Percentiles rank a stretch among this genome's conserved stretches.
These are phyloP conservation scores for Lachnellula suecica DNA, from an alignment of 2,329 filamentous ascomycete species.

Conservation along the genomic window DNA sequence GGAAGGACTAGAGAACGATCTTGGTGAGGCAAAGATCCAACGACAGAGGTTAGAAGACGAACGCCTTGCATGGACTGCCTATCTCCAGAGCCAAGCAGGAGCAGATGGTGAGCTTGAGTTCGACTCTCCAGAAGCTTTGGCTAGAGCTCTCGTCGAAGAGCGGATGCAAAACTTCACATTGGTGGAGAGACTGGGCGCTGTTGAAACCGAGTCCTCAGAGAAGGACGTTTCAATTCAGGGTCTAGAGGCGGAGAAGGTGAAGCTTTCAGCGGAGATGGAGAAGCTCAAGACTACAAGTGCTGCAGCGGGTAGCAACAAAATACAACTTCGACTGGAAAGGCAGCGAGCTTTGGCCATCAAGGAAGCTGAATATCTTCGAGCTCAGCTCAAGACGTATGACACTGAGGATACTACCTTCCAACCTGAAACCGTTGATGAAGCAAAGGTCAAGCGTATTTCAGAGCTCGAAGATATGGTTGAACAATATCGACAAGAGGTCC, in stretches of 20 bases:
- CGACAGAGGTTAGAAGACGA: constrained; percentile 88
- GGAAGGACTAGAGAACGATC: constrained; percentile 70
- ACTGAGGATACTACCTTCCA: constrained; percentile 86
- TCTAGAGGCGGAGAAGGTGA: constrained; percentile 68
- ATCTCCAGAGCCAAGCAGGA: constrained; percentile 68
- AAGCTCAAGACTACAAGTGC: constrained; percentile 56
- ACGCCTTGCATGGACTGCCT: constrained; percentile 80
- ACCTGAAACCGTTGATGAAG: constrained; percentile 73
- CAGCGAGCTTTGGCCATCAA: constrained; percentile 84
- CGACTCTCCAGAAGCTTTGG: constrained; percentile 83
- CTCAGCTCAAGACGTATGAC: constrained; percentile 86
- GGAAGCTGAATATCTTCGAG: constrained; percentile 90
- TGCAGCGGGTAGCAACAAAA: constrained; percentile 55
- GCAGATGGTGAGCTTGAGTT: constrained; percentile 68
- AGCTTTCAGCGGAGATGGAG: constrained; percentile 68
- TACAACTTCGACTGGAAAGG: constrained; percentile 74
- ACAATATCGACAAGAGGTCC: constrained; percentile 79
- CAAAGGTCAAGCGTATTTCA: constrained; percentile 71
- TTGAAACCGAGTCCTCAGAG: constrained; percentile 76
- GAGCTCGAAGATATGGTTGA: constrained; percentile 86
- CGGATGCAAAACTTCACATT: constrained; percentile 76
- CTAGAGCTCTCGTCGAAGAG: constrained; percentile 79
- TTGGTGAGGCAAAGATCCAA: constrained; percentile 78
- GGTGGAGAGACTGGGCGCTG: constrained; percentile 74
- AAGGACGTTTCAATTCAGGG: constrained; percentile 73